A percentile compares a stretch with the other conserved stretches of the same genome.
Evolutionary conservation across 352 stramenopile genomes (phyloP).

Genomic region (Phytophthora tubulina): DNA sequence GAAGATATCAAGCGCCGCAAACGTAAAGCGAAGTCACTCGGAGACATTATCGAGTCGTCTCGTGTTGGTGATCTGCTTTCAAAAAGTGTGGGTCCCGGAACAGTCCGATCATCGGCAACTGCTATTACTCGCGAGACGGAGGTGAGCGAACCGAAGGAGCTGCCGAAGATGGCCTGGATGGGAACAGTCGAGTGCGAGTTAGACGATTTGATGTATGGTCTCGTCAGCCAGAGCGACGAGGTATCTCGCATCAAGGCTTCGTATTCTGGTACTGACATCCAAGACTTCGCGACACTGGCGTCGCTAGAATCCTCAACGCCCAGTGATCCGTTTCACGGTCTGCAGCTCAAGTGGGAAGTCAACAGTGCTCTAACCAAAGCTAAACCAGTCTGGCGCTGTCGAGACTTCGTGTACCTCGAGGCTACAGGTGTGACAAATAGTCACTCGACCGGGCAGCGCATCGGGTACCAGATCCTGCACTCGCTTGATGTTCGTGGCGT

Average conservation of each 20-base stretch:
- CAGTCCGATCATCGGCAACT: constrained; percentile 7
- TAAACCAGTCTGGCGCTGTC: constrained; percentile 42
- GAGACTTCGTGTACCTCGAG: constrained; percentile 63
- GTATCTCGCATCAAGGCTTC: constrained; percentile 42
- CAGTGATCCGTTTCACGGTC: constrained; percentile 36
- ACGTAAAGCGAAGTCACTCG: constrained; percentile 36
- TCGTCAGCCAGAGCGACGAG: constrained; percentile 43
- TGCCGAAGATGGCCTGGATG: constrained; percentile 42
- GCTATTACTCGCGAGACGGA: constrained; percentile 6
- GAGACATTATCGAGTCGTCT: constrained; percentile 31
- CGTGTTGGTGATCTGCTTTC: constrained; percentile 25
- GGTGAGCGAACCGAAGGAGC: constrained; percentile 14
- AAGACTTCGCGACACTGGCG: constrained; percentile 42
- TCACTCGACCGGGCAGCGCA: constrained; percentile 29
- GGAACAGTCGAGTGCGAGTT: constrained; percentile 40
- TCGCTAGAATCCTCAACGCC: constrained; percentile 26
- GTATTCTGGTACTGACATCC: constrained; percentile 36
- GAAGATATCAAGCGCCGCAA: constrained; percentile 42
- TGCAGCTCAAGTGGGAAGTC: constrained; percentile 47
- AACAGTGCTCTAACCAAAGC: constrained; percentile 29
- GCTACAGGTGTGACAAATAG: constrained; percentile 43
- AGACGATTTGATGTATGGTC: constrained; percentile 50
- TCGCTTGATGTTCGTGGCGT: constrained; percentile 53
- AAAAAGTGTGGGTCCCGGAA: constrained; percentile 19
- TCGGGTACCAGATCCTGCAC: constrained; percentile 62